These are phyloP conservation scores for Erysiphe pulchra DNA, from an alignment of 2,329 filamentous ascomycete species.

Conservation along the genomic window DNA sequence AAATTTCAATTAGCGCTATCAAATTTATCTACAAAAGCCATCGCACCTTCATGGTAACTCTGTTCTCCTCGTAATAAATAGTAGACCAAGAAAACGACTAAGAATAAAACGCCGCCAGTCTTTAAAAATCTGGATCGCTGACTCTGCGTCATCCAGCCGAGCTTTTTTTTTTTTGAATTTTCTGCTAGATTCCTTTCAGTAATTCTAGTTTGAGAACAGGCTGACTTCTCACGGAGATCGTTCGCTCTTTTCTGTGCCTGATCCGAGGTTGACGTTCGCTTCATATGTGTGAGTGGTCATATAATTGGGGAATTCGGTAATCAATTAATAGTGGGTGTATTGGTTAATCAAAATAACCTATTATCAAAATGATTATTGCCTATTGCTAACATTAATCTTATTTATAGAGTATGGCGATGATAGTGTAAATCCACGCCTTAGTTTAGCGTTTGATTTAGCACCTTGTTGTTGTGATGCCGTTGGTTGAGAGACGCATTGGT, in stretches of 20 bases:
- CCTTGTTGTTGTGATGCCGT: too few relatives aligned
- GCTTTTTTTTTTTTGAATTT: conserved; percentile 28
- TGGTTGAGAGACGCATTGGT: too few relatives aligned
- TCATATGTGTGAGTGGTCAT: conserved; percentile 20
- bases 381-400: too few relatives aligned
- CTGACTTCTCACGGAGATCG: conserved; percentile 40
- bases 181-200: conserved; percentile 16
- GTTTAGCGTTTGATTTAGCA: too few relatives aligned
- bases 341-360: too few relatives aligned
- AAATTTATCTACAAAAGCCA: background rate
- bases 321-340: too few relatives aligned
- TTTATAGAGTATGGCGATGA: too few relatives aligned
- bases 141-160: conserved; percentile 34
- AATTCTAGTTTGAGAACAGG: conserved; percentile 26
- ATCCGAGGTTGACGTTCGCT: conserved; percentile 37
- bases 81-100: conserved; percentile 34
- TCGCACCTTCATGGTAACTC: conserved; percentile 9
- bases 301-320: background rate
- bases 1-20: background rate
- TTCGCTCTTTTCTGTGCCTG: conserved; percentile 31
- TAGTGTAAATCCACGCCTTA: too few relatives aligned
- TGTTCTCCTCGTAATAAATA: conserved; percentile 32
- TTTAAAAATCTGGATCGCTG: conserved; percentile 40
- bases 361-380: too few relatives aligned
- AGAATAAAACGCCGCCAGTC: conserved; percentile 34